phyloP scores from a whole-genome alignment of 495 filamentous ascomycete species.

The Penicillium lagena region DNA sequence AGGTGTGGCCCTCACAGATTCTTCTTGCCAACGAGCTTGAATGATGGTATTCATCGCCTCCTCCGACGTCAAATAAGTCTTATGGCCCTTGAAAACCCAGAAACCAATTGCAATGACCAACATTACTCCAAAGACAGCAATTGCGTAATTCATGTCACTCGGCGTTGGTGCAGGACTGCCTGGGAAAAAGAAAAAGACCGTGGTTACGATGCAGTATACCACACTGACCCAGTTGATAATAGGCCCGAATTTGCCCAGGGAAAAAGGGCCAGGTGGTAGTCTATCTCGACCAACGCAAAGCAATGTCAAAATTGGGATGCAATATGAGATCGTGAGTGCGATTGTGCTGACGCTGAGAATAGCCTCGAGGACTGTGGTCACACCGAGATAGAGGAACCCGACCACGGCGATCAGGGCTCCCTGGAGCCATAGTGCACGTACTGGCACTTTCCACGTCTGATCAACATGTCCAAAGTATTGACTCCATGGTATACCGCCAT shows the following conservation, averaged over 20 bases:
- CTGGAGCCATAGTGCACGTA: conserved; percentile 37
- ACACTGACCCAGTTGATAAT: conserved; percentile 32
- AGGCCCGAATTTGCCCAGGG: conserved; percentile 24
- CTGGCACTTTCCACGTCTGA: conserved; percentile 28
- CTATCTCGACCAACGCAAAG: conserved; percentile 34
- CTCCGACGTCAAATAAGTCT: conserved; percentile 32
- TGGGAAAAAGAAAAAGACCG: conserved; percentile 42
- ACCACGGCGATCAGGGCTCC: conserved; percentile 33
- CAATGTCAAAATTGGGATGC: conserved; percentile 31
- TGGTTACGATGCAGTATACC: conserved; percentile 35
- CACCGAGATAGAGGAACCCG: conserved; percentile 36
- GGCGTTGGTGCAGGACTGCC: conserved; percentile 26
- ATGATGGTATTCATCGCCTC: conserved; percentile 29
- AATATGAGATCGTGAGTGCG: conserved; percentile 39
- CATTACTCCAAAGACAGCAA: conserved; percentile 43
- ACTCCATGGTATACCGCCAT: conserved; percentile 43
- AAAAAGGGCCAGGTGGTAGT: conserved; percentile 31
- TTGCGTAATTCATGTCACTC: conserved; percentile 42
- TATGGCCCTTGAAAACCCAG: conserved; percentile 31
- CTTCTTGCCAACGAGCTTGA: conserved; percentile 8
- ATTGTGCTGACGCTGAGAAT: conserved; percentile 43
- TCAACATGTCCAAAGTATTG: conserved; percentile 30
- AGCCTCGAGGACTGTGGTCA: conserved; percentile 35
- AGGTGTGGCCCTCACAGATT: too few species aligned
- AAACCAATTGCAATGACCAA: conserved; percentile 35